Conservation (phyloP, 129 eudicot species). For the Dittrichia graveolens region DNA sequence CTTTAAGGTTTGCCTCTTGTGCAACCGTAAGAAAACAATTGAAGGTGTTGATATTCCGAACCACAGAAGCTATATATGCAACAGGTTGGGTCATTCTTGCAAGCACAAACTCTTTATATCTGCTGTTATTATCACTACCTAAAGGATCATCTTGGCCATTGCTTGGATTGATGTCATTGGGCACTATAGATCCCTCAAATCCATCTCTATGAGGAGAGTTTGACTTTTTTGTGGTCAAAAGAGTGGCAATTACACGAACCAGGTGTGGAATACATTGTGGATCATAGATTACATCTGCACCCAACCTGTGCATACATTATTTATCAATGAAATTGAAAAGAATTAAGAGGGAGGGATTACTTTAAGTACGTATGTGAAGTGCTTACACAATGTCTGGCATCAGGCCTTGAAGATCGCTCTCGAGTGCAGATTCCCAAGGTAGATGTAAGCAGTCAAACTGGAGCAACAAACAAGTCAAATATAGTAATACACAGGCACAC, state of each 20-base stretch:
- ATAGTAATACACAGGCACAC: constrained; percentile 14
- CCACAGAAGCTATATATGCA: constrained; percentile 82
- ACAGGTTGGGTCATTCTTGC: constrained; percentile 40
- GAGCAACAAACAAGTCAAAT: constrained; percentile 1
- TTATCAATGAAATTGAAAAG: background rate
- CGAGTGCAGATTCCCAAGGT: constrained; percentile 86
- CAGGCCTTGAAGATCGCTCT: constrained; percentile 55
- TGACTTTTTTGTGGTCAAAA: constrained; percentile 48
- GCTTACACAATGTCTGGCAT: constrained; percentile 73
- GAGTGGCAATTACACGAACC: constrained; percentile 57
- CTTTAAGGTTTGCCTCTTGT: constrained; percentile 50
- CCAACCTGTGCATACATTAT: constrained; percentile 49
- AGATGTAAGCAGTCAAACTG: constrained; percentile 72
- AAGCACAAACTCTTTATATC: constrained; percentile 27
- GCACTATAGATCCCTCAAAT: background rate
- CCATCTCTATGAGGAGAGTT: background rate
- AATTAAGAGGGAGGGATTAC: background rate
- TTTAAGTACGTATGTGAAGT: constrained; percentile 3
- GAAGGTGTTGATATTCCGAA: constrained; percentile 71
- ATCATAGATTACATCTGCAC: constrained; percentile 85
- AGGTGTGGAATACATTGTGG: constrained; percentile 88
- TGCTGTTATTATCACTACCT: constrained; percentile 4
- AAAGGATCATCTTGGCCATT: background rate
- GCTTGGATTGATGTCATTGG: background rate
- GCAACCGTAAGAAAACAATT: constrained; percentile 54